These are phyloP conservation scores for Arthrinium puccinioides DNA, from an alignment of 2,329 filamentous ascomycete genomes.

Conservation along the genomic window DNA sequence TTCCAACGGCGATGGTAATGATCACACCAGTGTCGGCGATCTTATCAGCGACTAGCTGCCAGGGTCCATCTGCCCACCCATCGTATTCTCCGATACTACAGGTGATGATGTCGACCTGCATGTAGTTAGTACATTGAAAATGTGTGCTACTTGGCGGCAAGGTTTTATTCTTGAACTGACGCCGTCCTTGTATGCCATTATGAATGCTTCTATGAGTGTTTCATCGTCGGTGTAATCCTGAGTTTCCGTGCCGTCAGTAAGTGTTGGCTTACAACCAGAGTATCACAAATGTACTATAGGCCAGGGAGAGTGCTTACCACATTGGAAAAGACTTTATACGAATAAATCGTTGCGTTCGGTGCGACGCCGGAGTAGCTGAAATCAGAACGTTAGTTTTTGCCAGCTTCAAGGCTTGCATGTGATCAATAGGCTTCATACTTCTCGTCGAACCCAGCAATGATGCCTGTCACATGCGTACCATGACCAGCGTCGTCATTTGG, in stretches of 20 bases:
- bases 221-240: conserved; percentile 14
- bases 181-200: conserved; percentile 22
- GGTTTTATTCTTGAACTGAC: conserved; percentile 7
- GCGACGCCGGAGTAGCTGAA: conserved; percentile 16
- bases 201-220: conserved; percentile 23
- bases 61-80: conserved; percentile 25
- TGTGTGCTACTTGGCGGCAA: no score
- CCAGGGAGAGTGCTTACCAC: background rate
- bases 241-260: background rate
- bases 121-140: background rate
- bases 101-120: conserved; percentile 29
- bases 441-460: conserved; percentile 16
- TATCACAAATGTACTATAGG: accelerated
- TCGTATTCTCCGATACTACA: conserved; percentile 27
- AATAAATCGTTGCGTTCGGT: conserved; percentile 13
- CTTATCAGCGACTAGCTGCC: conserved; percentile 26
- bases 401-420: background rate
- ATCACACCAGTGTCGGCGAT: conserved; percentile 37
- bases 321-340: conserved; percentile 15
- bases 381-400: no score
- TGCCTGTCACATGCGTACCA: conserved; percentile 18
- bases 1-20: conserved; percentile 41
- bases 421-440: background rate
- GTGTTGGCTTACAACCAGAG: no score
- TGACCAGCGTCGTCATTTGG: conserved; percentile 14